Conservation (phyloP, 208 protist species). For the Borovskyia barvae region DNA sequence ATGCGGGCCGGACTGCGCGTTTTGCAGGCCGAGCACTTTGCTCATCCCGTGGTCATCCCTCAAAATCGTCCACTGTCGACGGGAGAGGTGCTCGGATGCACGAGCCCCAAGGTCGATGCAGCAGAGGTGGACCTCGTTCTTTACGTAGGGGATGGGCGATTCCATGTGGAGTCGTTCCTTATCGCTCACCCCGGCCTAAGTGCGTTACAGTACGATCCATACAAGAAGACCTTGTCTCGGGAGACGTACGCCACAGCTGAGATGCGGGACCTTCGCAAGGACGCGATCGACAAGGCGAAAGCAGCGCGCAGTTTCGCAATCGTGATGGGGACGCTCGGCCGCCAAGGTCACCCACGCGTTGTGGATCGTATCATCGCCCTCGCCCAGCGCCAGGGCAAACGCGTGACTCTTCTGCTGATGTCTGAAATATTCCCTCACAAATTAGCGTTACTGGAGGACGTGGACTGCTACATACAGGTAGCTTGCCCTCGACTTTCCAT, state of each 20-base stretch:
- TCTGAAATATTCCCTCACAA: constrained; percentile 98
- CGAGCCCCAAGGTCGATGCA: constrained; percentile 92
- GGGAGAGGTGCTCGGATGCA: constrained; percentile 98
- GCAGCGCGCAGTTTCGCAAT: constrained; percentile 92
- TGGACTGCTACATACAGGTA: constrained; percentile 96
- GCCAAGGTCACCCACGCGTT: constrained; percentile 95
- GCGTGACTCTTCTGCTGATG: constrained; percentile 91
- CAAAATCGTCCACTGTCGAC: constrained; percentile 96
- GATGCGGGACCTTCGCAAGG: constrained; percentile 90
- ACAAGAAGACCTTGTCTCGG: constrained; percentile 91
- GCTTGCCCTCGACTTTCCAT: constrained; percentile 98
- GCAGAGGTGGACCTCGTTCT: constrained; percentile 70
- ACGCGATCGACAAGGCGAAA: constrained; percentile 70
- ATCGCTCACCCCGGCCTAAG: constrained; percentile 95
- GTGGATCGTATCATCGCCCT: constrained; percentile 90
- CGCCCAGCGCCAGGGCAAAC: constrained; percentile 65
- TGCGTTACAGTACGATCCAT: constrained; percentile 96
- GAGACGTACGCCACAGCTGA: constrained; percentile 94
- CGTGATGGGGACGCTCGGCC: constrained; percentile 97
- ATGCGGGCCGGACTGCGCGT: constrained; percentile 84
- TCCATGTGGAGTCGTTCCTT: constrained; percentile 98
- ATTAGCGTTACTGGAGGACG: constrained; percentile 86
- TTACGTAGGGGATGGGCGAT: constrained; percentile 98
- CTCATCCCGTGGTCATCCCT: constrained; percentile 85
- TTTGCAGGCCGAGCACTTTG: constrained; percentile 81